phyloP scores from a whole-genome alignment of 164 flowering plant species.

The Aristolochia contorta region DNA sequence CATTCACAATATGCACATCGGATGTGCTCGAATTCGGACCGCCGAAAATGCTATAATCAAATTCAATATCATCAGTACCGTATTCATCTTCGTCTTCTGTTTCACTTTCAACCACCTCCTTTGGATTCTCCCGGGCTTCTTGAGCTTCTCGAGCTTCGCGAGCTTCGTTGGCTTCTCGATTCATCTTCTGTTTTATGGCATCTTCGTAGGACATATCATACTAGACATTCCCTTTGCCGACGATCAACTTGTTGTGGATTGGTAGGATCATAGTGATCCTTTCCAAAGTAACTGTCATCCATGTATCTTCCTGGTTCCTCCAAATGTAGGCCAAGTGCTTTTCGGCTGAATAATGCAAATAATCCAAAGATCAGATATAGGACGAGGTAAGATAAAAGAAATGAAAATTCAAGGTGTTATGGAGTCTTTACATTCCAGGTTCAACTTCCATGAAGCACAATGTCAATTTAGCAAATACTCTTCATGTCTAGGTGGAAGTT shows the following conservation, averaged over 20 bases:
- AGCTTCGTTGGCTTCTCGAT: conserved; percentile 61
- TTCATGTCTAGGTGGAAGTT: too few relatives aligned
- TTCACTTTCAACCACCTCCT: conserved; percentile 11
- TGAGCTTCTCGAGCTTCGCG: conserved; percentile 13
- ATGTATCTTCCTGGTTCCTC: conserved; percentile 84
- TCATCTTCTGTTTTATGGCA: conserved; percentile 43
- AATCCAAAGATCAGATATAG: too few relatives aligned
- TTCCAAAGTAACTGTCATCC: conserved; percentile 48
- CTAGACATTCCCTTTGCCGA: conserved; percentile 81
- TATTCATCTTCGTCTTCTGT: conserved; percentile 24
- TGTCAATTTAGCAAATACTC: too few relatives aligned
- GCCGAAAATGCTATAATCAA: conserved; percentile 48
- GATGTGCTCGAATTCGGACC: conserved; percentile 16
- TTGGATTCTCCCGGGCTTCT: conserved; percentile 12
- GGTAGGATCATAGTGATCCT: conserved; percentile 69
- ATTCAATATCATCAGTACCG: conserved; percentile 43
- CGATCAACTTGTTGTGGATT: conserved; percentile 67
- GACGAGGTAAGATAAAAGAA: too few relatives aligned
- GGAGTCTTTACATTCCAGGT: too few relatives aligned
- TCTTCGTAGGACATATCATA: conserved; percentile 87
- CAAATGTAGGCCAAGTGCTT: conserved; percentile 79
- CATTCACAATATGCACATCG: conserved; percentile 56
- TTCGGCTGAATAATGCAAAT: conserved; percentile 36
- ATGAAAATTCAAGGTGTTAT: too few relatives aligned
- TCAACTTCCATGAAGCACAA: too few relatives aligned